Conservation (phyloP, 2,329 filamentous ascomycete genomes). For the Botryotinia globosa region DNA sequence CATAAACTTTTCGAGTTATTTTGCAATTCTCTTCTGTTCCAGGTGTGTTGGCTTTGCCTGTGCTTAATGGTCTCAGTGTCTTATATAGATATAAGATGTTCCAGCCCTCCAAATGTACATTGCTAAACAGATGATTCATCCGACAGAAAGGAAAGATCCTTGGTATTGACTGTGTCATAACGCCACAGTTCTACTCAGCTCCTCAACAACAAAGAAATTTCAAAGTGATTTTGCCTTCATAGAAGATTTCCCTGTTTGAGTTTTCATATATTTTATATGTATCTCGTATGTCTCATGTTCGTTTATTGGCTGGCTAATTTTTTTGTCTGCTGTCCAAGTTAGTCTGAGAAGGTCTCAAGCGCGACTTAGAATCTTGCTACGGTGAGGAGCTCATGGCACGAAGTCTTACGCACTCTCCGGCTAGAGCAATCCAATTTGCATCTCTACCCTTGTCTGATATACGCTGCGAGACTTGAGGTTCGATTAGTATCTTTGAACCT, state of each 20-base stretch:
- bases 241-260: background rate
- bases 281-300: background rate
- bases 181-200: background rate
- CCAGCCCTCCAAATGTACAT: background rate
- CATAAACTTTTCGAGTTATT: background rate
- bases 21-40: background rate
- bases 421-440: background rate
- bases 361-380: too few relatives aligned
- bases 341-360: background rate
- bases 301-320: background rate
- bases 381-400: background rate
- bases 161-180: background rate
- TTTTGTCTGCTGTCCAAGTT: background rate
- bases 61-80: background rate
- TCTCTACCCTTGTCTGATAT: background rate
- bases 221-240: background rate
- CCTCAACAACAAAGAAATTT: background rate
- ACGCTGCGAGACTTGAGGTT: background rate
- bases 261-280: background rate
- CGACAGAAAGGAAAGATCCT: background rate
- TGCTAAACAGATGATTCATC: background rate
- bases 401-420: background rate
- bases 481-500: background rate
- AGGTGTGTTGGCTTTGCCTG: background rate
- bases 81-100: background rate